A percentile compares a stretch with the other conserved stretches of the same genome.
Evolutionary conservation across 805 yeast genomes (phyloP).

Genomic region (Saturnispora hagleri): DNA sequence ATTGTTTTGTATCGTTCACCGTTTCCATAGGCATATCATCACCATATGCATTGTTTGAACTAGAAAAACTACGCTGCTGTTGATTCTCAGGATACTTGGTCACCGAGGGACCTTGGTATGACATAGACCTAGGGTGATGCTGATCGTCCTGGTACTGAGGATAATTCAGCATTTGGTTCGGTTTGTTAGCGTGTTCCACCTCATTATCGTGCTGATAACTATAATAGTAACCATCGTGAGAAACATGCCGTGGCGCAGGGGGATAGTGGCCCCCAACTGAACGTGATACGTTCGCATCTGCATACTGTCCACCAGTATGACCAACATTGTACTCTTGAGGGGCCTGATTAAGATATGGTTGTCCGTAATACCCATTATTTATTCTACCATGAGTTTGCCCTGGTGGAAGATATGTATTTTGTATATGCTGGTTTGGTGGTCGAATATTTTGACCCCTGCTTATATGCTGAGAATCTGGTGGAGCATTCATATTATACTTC

Average conservation of each 20-base stretch:
- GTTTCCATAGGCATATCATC: neutral
- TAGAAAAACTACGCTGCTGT: neutral
- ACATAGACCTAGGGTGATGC: neutral
- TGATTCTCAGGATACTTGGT: neutral
- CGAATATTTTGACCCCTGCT: neutral
- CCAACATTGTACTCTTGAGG: neutral
- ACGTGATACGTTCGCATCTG: neutral
- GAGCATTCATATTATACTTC: neutral
- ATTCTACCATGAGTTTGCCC: neutral
- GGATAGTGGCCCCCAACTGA: neutral
- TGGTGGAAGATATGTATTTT: neutral
- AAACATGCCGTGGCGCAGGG: conserved; percentile 1
- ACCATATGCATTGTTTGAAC: neutral
- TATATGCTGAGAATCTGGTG: neutral
- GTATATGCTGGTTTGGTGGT: conserved; percentile 3
- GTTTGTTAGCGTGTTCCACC: neutral
- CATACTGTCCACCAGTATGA: neutral
- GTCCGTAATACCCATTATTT: neutral
- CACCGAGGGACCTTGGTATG: neutral
- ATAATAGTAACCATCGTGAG: conserved; percentile 4
- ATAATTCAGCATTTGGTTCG: neutral
- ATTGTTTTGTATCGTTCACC: neutral
- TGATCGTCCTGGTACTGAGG: neutral
- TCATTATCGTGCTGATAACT: neutral
- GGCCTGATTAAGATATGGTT: neutral